Percentiles rank a stretch among this genome's conserved stretches.
Evolutionary conservation across 192 early-diverging fungal species (phyloP).

Genomic region (Umbelopsis vinacea): DNA sequence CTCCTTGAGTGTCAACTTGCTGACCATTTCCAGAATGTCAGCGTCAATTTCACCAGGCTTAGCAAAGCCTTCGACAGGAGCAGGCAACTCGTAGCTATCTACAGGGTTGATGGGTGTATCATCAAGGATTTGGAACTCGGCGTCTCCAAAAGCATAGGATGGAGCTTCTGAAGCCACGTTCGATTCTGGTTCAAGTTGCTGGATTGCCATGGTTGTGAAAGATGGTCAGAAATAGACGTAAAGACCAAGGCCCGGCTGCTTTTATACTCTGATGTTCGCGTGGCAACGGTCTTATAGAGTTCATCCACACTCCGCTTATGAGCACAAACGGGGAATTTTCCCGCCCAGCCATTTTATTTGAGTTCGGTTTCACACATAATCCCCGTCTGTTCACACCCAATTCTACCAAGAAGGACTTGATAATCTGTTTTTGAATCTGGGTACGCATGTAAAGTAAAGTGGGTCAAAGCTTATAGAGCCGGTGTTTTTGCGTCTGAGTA

Average conservation of each 20-base stretch:
- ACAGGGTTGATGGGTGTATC: conserved; percentile 16
- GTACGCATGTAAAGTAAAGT: too few relatives aligned
- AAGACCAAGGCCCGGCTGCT: not conserved
- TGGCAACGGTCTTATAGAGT: conserved; percentile 7
- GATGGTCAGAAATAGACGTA: not conserved
- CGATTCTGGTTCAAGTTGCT: not conserved
- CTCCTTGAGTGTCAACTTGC: conserved; percentile 51
- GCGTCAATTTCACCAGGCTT: conserved; percentile 43
- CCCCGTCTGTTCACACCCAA: not conserved
- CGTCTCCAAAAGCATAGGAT: conserved; percentile 13
- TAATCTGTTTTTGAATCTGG: not conserved
- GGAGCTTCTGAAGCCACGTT: not conserved
- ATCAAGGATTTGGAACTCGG: conserved; percentile 12
- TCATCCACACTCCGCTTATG: not conserved
- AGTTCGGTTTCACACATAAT: conserved; percentile 8
- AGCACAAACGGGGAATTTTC: conserved; percentile 15
- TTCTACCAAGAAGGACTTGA: not conserved
- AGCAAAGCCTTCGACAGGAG: not conserved
- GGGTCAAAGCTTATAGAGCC: too few relatives aligned
- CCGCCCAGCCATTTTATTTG: not conserved
- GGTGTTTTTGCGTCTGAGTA: too few relatives aligned
- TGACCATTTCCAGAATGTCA: conserved; percentile 51
- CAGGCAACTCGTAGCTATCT: not conserved
- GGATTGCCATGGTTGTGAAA: not conserved
- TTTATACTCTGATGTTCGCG: conserved; percentile 18